phyloP scores from a whole-genome alignment of 2,329 filamentous ascomycete species.

The Pseudogymnoascus sp. region DNA sequence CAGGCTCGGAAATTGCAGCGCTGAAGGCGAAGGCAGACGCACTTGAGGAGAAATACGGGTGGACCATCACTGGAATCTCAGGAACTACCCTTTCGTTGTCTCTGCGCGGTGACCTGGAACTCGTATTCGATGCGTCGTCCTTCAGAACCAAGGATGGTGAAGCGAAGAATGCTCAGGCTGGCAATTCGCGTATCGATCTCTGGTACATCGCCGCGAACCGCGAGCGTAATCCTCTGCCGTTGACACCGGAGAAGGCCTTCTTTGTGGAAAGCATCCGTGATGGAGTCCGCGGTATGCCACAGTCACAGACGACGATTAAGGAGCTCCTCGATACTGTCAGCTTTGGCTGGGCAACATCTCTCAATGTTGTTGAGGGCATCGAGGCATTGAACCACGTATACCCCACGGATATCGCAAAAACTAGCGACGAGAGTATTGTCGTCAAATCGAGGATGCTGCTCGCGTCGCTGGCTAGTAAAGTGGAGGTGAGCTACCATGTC shows the following conservation, averaged over 20 bases:
- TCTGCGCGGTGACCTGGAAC: conserved; percentile 62
- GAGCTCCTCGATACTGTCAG: conserved; percentile 52
- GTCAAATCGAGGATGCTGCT: conserved; percentile 57
- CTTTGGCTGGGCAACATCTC: conserved; percentile 58
- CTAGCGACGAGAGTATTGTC: conserved; percentile 55
- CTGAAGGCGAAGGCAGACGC: conserved; percentile 64
- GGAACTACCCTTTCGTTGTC: conserved; percentile 62
- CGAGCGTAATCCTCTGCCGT: conserved; percentile 43
- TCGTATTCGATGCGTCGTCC: conserved; percentile 59
- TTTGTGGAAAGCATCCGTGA: conserved; percentile 66
- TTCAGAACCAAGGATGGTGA: conserved; percentile 38
- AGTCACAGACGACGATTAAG: conserved; percentile 47
- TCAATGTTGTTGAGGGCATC: conserved; percentile 50
- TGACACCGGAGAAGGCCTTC: conserved; percentile 63
- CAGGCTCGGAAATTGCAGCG: conserved; percentile 65
- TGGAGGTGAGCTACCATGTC: conserved; percentile 54
- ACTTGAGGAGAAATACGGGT: conserved; percentile 60
- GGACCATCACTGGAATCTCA: conserved; percentile 60
- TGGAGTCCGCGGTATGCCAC: conserved; percentile 53
- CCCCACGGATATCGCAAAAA: conserved; percentile 54
- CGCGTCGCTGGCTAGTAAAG: conserved; percentile 56
- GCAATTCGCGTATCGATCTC: conserved; percentile 54
- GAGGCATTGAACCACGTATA: conserved; percentile 53
- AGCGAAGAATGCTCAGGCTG: conserved; percentile 15
- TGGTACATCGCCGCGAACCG: conserved; percentile 58